These are phyloP conservation scores for Phaeotremella fagi DNA, from an alignment of 768 basidiomycete species.

Conservation along the genomic window DNA sequence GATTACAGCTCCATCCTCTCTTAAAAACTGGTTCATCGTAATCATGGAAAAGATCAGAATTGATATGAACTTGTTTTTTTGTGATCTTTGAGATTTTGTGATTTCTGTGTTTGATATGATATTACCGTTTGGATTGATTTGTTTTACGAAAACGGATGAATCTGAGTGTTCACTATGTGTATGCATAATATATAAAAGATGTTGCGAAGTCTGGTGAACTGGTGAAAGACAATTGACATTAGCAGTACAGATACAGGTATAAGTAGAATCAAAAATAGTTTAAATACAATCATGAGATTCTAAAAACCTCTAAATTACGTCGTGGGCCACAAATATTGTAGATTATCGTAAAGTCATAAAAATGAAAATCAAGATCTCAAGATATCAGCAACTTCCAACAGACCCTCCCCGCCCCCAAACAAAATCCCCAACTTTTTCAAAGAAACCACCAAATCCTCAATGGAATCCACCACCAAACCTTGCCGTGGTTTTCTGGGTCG, in stretches of 20 bases:
- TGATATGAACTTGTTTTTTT: too few relatives aligned
- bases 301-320: too few relatives aligned
- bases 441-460: neutral
- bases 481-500: neutral
- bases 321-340: too few relatives aligned
- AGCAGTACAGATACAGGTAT: too few relatives aligned
- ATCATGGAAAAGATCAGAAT: neutral
- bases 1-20: slow-evolving; percentile 15
- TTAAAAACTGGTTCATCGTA: neutral
- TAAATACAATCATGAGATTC: too few relatives aligned
- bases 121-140: neutral
- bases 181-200: too few relatives aligned
- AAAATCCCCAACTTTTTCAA: slow-evolving; percentile 8
- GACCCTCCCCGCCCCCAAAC: neutral
- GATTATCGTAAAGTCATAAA: too few relatives aligned
- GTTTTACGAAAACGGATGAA: neutral
- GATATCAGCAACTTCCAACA: neutral
- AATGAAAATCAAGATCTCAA: too few relatives aligned
- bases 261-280: too few relatives aligned
- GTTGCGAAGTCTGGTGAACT: too few relatives aligned
- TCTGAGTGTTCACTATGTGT: too few relatives aligned
- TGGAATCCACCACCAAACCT: slow-evolving; percentile 4
- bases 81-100: too few relatives aligned
- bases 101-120: neutral
- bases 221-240: neutral